phyloP scores from a whole-genome alignment of 805 yeast species.

The Candida maesae region DNA sequence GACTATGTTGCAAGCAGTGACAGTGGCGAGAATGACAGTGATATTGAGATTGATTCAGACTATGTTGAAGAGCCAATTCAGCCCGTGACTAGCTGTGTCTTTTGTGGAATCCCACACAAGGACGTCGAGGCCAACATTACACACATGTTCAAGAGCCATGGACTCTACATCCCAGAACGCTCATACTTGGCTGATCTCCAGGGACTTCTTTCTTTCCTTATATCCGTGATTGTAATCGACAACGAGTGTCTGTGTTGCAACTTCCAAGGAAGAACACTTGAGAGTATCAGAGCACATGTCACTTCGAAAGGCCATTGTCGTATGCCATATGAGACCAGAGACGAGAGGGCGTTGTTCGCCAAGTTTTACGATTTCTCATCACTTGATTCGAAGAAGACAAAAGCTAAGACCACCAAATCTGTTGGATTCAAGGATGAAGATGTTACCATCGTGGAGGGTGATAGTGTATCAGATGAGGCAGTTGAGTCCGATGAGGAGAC shows the following conservation, averaged over 20 bases:
- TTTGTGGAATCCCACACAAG: slow-evolving; percentile 49
- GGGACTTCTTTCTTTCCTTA: slow-evolving; percentile 73
- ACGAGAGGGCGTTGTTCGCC: slow-evolving; percentile 71
- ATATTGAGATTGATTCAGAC: slow-evolving; percentile 13
- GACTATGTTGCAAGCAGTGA: slow-evolving; percentile 23
- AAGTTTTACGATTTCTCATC: slow-evolving; percentile 83
- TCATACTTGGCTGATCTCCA: slow-evolving; percentile 60
- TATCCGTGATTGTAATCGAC: slow-evolving; percentile 79
- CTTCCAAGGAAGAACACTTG: slow-evolving; percentile 79
- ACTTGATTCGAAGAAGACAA: slow-evolving; percentile 41
- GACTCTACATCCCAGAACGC: slow-evolving; percentile 83
- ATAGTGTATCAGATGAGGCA: slow-evolving; percentile 16
- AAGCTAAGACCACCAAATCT: slow-evolving; percentile 25
- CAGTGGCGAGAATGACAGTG: slow-evolving; percentile 27
- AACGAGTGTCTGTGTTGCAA: slow-evolving; percentile 78
- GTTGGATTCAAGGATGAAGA: slow-evolving; percentile 25
- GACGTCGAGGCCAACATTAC: slow-evolving; percentile 56
- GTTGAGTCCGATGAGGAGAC: slow-evolving; percentile 18
- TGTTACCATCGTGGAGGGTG: slow-evolving; percentile 30
- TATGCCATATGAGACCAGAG: slow-evolving; percentile 81
- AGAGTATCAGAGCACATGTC: slow-evolving; percentile 89
- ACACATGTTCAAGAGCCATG: slow-evolving; percentile 80
- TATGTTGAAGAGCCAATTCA: slow-evolving; percentile 31
- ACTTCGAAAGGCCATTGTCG: slow-evolving; percentile 79
- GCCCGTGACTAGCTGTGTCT: slow-evolving; percentile 50